Evolutionary conservation across 2,329 filamentous ascomycete genomes (phyloP), one percentile per base, ranked within the genome.

Genomic region (Elsinoe arachidis): DNA sequence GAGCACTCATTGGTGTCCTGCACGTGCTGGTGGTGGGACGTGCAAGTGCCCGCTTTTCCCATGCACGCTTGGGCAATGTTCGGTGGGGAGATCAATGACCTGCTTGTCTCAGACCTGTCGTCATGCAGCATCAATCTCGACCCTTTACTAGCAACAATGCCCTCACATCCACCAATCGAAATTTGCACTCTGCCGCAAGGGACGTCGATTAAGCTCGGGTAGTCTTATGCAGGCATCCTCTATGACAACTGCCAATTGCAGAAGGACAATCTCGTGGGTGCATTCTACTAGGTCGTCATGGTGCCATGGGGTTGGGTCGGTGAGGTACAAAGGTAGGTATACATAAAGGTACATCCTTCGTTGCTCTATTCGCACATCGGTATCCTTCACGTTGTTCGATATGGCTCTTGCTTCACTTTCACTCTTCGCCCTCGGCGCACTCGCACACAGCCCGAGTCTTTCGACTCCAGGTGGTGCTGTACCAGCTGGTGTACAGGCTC

Each of bases 401-500:
- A 53, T 53, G 49, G 26, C 33, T 39, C 17, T 53, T 15, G 19
- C 49, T 38, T n/a, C 49, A 37, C 34, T 53, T 11, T 39, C 49
- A 11, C 34, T 53, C 7, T 53, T 53, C 35, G 49, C 49, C 17
- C 33, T 53, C 17, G 49, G 49, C 23, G 49, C 49, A 14, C 49
- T 53, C n/a, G 49, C 49, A 7, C 49, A 53, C 49, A 15, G 33
- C 26, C 26, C 26, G 26, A 30, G 26, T 26, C 49, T 38, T 4
- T 39, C 49, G 15, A 21, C n/a, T n/a, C 46, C 34, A 11, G 49
- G 49, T 34, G 49, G 49, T 19, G 49, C 49, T 53, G 30, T 61
- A 19, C 58, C 60, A n/a, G 56, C 39, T 7, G 55, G 58, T 33
- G 19, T 61, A 10, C 9, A 30, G 9, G 46, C 55, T 21, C 60